phyloP scores from a whole-genome alignment of 2,329 filamentous ascomycete species.

The Curvularia spicifera region DNA sequence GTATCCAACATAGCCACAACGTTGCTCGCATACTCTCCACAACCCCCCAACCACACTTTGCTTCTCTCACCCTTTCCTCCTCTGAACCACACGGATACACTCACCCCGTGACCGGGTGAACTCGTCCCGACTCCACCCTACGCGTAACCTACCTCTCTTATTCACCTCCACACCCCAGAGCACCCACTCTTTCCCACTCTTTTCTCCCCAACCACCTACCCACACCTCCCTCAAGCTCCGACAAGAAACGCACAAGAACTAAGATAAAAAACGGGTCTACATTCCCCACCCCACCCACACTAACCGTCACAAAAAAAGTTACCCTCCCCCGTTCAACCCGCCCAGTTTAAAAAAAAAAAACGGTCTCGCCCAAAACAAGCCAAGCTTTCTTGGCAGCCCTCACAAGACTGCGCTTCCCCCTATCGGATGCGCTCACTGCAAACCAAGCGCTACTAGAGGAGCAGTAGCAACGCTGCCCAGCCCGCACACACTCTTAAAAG shows the following conservation, averaged over 20 bases:
- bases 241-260: neutral
- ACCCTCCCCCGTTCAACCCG: neutral
- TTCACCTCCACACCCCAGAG: neutral
- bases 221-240: neutral
- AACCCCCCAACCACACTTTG: neutral
- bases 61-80: neutral
- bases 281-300: too few species aligned
- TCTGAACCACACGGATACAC: neutral
- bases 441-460: too few species aligned
- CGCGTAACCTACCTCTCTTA: neutral
- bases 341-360: neutral
- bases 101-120: neutral
- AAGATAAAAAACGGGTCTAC: neutral
- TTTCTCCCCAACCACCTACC: neutral
- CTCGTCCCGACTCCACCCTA: neutral
- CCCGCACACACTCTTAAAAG: too few species aligned
- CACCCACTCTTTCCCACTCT: neutral
- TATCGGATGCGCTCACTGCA: too few species aligned
- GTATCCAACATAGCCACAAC: neutral
- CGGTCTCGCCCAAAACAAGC: neutral
- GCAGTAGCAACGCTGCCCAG: too few species aligned
- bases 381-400: neutral
- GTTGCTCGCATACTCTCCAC: neutral
- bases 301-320: neutral
- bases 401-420: too few species aligned